Evolutionary conservation across 176 grass and related monocot species (phyloP).

Genomic region (Elymus sibiricus): DNA sequence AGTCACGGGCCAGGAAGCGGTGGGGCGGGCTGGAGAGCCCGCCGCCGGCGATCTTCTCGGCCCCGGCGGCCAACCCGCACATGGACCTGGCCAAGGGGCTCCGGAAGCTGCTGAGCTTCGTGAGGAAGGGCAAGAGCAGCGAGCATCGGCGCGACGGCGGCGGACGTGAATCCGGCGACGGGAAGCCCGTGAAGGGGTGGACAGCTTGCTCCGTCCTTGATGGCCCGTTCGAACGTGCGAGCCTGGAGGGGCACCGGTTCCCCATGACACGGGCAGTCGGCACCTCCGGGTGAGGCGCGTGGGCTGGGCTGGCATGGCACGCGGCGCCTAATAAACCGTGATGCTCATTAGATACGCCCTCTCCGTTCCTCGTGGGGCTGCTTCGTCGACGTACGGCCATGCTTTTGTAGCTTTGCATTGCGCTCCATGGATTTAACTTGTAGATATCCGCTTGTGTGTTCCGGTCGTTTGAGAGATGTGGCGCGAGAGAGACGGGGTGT

Average conservation of each 20-base stretch:
- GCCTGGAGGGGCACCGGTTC: slow-evolving; percentile 44
- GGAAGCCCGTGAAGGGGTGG: slow-evolving; percentile 47
- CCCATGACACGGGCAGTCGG: slow-evolving; percentile 46
- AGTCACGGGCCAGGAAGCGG: slow-evolving; percentile 29
- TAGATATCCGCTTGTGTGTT: too few species aligned
- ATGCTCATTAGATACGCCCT: background rate
- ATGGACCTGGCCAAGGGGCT: slow-evolving; percentile 51
- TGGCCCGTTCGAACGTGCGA: slow-evolving; percentile 33
- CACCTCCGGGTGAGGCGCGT: slow-evolving; percentile 33
- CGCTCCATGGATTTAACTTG: too few species aligned
- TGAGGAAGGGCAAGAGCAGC: slow-evolving; percentile 33
- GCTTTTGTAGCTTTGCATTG: background rate
- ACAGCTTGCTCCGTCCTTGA: slow-evolving; percentile 29
- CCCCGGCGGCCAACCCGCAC: slow-evolving; percentile 21
- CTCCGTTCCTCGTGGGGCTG: background rate
- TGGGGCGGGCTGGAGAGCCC: slow-evolving; percentile 42
- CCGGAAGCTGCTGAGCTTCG: slow-evolving; percentile 54
- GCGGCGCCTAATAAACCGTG: background rate
- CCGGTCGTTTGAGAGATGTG: too few species aligned
- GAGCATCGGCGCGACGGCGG: background rate
- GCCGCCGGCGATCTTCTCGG: slow-evolving; percentile 5
- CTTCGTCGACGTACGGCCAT: background rate
- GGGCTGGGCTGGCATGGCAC: background rate
- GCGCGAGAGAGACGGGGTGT: too few species aligned
- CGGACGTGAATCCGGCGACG: slow-evolving; percentile 3